Conservation (phyloP, 164 flowering plant genomes). For the Tetracentron sinense region DNA sequence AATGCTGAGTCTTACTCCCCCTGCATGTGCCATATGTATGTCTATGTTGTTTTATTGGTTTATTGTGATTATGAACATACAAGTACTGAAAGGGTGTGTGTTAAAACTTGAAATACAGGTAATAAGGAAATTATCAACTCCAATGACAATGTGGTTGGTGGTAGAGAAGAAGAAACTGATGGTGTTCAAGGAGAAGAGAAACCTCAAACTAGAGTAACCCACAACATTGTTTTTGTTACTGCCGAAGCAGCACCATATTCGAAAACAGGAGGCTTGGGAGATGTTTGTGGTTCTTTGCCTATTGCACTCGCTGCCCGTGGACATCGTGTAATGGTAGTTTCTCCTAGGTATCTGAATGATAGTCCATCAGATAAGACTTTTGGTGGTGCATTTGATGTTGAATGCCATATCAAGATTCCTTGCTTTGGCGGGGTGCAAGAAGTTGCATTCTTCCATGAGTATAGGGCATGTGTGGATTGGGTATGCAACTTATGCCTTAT, state of each 20-base stretch:
- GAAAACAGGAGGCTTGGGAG: constrained; percentile 95
- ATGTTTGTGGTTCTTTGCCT: constrained; percentile 97
- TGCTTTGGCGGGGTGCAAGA: constrained; percentile 82
- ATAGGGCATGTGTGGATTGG: constrained; percentile 92
- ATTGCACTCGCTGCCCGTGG: constrained; percentile 76
- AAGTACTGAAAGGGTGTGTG: not conserved
- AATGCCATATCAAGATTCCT: constrained; percentile 37
- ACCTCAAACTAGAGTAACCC: constrained; percentile 29
- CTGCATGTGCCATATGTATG: not conserved
- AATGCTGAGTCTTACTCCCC: not conserved
- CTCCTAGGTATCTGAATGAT: constrained; percentile 78
- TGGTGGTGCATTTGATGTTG: constrained; percentile 47
- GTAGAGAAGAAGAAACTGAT: constrained; percentile 17
- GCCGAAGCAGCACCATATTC: constrained; percentile 94
- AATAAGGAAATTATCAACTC: constrained; percentile 6
- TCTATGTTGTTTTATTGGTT: not conserved
- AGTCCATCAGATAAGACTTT: constrained; percentile 42
- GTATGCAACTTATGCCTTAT: constrained; percentile 32
- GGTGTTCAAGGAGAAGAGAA: constrained; percentile 31
- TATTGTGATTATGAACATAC: not conserved
- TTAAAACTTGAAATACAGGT: constrained; percentile 7
- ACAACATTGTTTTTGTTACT: constrained; percentile 72
- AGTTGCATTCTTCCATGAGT: constrained; percentile 80
- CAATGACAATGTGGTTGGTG: not conserved
- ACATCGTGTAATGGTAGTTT: constrained; percentile 93